These are phyloP conservation scores for Neurospora pannonica DNA, from an alignment of 495 filamentous ascomycete genomes.

Conservation along the genomic window DNA sequence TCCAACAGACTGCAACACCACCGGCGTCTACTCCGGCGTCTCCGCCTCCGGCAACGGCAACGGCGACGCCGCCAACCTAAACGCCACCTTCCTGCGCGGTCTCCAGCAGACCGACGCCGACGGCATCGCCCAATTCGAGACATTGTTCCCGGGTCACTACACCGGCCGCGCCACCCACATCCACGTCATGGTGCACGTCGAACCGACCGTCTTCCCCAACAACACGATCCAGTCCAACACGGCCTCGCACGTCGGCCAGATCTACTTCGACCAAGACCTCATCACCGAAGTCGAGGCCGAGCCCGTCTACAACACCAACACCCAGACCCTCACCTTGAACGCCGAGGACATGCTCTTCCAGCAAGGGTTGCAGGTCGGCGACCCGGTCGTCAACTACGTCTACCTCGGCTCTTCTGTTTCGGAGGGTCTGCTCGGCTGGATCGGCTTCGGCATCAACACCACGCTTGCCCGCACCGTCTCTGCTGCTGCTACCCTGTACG, in stretches of 20 bases:
- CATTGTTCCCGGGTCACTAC: constrained; percentile 50
- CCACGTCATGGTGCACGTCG: constrained; percentile 37
- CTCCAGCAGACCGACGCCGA: constrained; percentile 37
- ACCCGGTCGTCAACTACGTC: constrained; percentile 47
- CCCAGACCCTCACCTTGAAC: constrained; percentile 41
- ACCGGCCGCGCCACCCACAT: constrained; percentile 36
- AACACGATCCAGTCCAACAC: constrained; percentile 34
- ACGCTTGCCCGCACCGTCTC: constrained; percentile 3
- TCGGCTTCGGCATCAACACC: constrained; percentile 44
- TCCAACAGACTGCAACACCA: constrained; percentile 20
- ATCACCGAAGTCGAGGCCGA: constrained; percentile 45
- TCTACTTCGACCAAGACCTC: constrained; percentile 55
- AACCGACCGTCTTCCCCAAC: constrained; percentile 35
- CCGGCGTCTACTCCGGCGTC: not conserved
- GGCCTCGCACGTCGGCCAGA: constrained; percentile 49
- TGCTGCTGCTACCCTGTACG: constrained; percentile 6
- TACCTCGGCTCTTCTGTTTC: constrained; percentile 41
- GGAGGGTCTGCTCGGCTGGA: constrained; percentile 49
- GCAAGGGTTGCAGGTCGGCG: constrained; percentile 33
- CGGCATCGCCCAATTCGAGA: constrained; percentile 41
- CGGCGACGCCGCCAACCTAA: not conserved
- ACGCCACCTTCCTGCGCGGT: constrained; percentile 43
- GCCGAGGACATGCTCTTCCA: constrained; percentile 34
- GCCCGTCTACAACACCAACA: constrained; percentile 48
- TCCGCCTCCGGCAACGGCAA: not conserved